These are phyloP conservation scores for Schwanniomyces etchellsii DNA, from an alignment of 1,139 yeast genomes.

Conservation along the genomic window DNA sequence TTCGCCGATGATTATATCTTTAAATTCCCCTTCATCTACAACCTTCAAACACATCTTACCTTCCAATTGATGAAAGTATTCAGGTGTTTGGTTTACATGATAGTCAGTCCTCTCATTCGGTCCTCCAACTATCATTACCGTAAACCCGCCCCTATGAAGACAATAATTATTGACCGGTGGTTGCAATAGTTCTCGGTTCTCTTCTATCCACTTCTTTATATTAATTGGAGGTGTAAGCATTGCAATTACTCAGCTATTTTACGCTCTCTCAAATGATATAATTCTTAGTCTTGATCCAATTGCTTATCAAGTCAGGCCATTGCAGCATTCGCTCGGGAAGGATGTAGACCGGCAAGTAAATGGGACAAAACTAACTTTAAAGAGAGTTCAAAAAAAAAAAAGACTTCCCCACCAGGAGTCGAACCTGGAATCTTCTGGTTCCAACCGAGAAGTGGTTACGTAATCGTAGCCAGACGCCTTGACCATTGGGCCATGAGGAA, in stretches of 20 bases:
- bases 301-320: no score
- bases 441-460: conserved; percentile 40
- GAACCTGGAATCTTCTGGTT: conserved; percentile 93
- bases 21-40: conserved; percentile 72
- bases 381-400: conserved; percentile 19
- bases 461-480: conserved; percentile 87
- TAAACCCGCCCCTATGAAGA: conserved; percentile 85
- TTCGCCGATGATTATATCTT: conserved; percentile 69
- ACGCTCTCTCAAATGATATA: no score
- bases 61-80: conserved; percentile 83
- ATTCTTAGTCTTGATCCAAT: no score
- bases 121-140: conserved; percentile 93
- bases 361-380: no score
- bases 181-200: conserved; percentile 66
- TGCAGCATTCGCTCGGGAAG: no score
- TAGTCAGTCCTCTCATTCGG: conserved; percentile 93
- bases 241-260: no score
- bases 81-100: conserved; percentile 92
- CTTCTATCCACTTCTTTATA: conserved; percentile 73
- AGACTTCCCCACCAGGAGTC: conserved; percentile 93
- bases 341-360: no score
- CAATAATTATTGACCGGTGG: conserved; percentile 94
- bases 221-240: conserved; percentile 73
- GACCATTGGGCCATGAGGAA: conserved; percentile 92
- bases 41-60: conserved; percentile 83